Evolutionary conservation across 2,329 filamentous ascomycete species (phyloP).

Genomic region (Diaporthe velutina): DNA sequence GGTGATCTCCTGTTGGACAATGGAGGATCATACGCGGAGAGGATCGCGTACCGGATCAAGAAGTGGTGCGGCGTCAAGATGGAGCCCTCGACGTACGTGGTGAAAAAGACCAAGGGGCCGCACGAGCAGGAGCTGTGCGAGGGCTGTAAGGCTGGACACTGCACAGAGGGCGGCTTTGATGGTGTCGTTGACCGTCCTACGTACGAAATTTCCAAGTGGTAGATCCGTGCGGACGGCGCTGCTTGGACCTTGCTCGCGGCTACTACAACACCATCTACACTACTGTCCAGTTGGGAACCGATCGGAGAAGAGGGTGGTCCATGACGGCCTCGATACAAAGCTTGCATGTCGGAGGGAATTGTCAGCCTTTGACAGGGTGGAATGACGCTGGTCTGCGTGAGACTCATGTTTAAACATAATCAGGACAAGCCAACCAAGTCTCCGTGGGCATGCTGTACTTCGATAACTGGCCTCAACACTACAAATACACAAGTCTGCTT

Average conservation of each 20-base stretch:
- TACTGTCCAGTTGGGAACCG: too few species aligned
- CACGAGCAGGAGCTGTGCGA: background rate
- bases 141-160: constrained; percentile 30
- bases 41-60: constrained; percentile 46
- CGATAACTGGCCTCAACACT: background rate
- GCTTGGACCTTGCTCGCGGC: background rate
- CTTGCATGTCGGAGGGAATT: background rate
- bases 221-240: too few species aligned
- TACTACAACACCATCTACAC: background rate
- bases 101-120: background rate
- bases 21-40: constrained; percentile 42
- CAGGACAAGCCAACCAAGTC: background rate
- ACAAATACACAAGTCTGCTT: background rate
- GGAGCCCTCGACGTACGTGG: constrained; percentile 19
- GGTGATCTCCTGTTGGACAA: constrained; percentile 41
- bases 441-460: too few species aligned
- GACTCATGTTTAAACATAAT: background rate
- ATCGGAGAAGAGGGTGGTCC: too few species aligned
- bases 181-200: too few species aligned
- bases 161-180: background rate
- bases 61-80: constrained; percentile 43
- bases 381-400: too few species aligned
- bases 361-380: background rate
- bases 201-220: too few species aligned
- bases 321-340: too few species aligned